Evolutionary conservation across 768 basidiomycete genomes (phyloP), one percentile per base, ranked within the genome.

Genomic region (Boletus insuetus): DNA sequence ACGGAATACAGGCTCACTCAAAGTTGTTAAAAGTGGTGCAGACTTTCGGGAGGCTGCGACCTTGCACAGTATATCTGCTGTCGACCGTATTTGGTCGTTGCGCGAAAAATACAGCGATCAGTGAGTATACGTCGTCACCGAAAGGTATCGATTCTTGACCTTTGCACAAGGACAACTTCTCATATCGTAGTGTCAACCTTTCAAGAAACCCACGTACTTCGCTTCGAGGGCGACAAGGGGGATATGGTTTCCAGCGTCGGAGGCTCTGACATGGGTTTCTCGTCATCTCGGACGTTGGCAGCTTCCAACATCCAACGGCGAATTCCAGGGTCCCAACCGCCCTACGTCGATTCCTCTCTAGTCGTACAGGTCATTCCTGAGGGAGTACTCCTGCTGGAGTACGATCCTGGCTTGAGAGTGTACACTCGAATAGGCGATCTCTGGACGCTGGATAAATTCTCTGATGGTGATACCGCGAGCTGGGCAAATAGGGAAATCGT

Each of bases 11-110:
- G 94, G 94, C 3, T 84, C 86, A 11, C 63, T 97, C 16, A 86
- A 87, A 46, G 71, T 94, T 31, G 79, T 97, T 19, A 78, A 90
- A 56, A 90, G 84, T 53, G 94, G 94, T 3, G 90, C 91, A 7
- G 87, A 91, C 60, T 86, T 93, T 65, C 76, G 82, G 52, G 86
- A 87, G 61, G 62, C 81, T 12, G 87, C 85, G 0, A 69, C 72
- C 29, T 64, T 91, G 7, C 77, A 81, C 6, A 86, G 86, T 1
- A 59, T 93, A 44, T 67, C 73, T 0, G 72, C 81, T 52, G 75
- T 87, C n/a, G 78, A 79, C 13, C 74, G 75, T 24, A 66, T 93
- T 3, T 94, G 87, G 83, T 71, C 86, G 3, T 62, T 91, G 19
- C 78, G 80, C 16, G 60, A 73, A 14, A 73, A 62, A 24, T 81